Evolutionary conservation across 164 flowering plant species (phyloP), one percentile per base, ranked within the genome.

Genomic region (Vitis amurensis): DNA sequence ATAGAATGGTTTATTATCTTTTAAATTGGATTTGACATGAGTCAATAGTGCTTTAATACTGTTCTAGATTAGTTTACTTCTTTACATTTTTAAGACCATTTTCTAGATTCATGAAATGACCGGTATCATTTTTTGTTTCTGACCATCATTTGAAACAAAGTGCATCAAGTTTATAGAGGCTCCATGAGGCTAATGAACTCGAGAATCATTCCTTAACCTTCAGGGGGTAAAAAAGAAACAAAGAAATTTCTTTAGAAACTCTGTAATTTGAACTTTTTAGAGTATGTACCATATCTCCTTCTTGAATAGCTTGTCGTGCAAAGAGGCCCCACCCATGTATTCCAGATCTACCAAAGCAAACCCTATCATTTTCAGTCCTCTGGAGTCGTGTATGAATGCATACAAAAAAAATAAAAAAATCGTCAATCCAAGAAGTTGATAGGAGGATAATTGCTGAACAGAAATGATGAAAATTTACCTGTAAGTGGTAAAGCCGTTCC

Each of bases 281-380:
- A 4, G 44, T 37, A 37, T 70, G 29, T 82, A 92, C 99, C 99
- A 96, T 96, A 74, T 93, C 97, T 80, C 99, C 99, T 87, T 93
- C 99, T 75, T 85, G 97, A 77, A 96, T 92, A 64, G 81, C 77
- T 66, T 83, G 76, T 16, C 92, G 89, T 49, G 99, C 98, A 78
- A 96, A 96, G 51, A 96, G 98, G 57, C 99, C 98, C 98, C 99
- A 93, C 50, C 98, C 95, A 79, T 96, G 99, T 81, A 96, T 92
- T 49, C 93, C 95, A 72, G 99, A 96, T 87, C 88, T 81, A 64
- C 99, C 99, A 75, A 89, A 87, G 85, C 97, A 91, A 64, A 92
- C 94, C 64, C 91, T 83, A 57, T 85, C 84, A 56, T 82, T 83
- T 81, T 93, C 97, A 2, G 97, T 90, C 76, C 77, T 86, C 98